Evolutionary conservation across 352 stramenopile genomes (phyloP), one percentile per base, ranked within the genome.

Genomic region (Phytopythium boreale): DNA sequence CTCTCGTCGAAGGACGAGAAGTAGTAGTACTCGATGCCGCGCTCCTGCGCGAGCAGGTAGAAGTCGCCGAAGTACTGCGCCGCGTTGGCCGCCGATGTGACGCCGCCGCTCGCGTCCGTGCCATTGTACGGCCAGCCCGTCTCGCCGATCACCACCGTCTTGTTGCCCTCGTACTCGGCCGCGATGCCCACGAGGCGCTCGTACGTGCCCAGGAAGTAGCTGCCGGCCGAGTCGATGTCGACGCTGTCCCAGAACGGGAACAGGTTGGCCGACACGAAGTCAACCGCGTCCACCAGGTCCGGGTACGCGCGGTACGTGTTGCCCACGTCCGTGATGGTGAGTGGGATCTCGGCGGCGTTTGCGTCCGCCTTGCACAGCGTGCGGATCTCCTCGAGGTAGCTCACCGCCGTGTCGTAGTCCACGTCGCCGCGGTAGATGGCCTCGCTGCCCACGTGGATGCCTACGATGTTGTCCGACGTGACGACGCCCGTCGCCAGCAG

Each of bases 211-310:
- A 55, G 49, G 44, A 90, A 84, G 31, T 70, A 63, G 22, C 68
- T 61, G 15, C 67, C 75, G 22, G 70, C 77, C 7, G 62, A 63
- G 37, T 79, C 62, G 31, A 85, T 66, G 5, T 53, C 53, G 4
- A 72, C 52, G 50, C 76, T 77, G 66, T 88, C 74, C 83, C 83
- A 92, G 69, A 89, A 92, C 26, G 83, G 75, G 51, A 92, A 92
- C 47, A 77, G 66, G 57, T 90, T 92, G 41, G 74, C 79, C 53
- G 74, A 77, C 49, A 89, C 70, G 49, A 83, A 81, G 66, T 90
- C 80, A 34, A 89, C 80, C 20, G 74, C 76, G 44, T 88, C 50
- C 57, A 88, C 68, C 47, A 92, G 62, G 29, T 76, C 57, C 49
- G 81, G 80, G 76, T 89, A 66, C 11, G 56, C 53, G 27, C 79